A percentile compares a stretch with the other conserved stretches of the same genome.
phyloP scores from a whole-genome alignment of 768 basidiomycete species.

The Baorangia bicolor region DNA sequence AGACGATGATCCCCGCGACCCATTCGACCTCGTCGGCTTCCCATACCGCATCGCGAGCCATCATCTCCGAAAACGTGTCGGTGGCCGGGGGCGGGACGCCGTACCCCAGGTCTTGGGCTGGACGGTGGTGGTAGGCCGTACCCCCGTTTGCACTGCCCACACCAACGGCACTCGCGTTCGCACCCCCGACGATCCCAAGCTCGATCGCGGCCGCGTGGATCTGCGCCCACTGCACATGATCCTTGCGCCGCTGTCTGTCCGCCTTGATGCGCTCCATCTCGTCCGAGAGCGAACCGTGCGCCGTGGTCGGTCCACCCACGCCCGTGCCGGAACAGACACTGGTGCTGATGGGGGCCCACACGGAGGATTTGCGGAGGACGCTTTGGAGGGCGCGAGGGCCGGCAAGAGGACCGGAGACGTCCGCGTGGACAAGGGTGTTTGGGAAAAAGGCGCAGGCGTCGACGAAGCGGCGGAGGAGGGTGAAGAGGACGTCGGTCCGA shows the following conservation, averaged over 20 bases:
- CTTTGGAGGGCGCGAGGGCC: constrained; percentile 59
- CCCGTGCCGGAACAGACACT: neutral
- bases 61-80: constrained; percentile 56
- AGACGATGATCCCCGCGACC: constrained; percentile 61
- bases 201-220: constrained; percentile 66
- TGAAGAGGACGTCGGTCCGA: constrained; percentile 10
- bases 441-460: constrained; percentile 54
- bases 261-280: constrained; percentile 63
- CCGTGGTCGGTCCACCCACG: neutral
- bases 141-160: constrained; percentile 13
- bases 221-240: constrained; percentile 66
- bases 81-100: constrained; percentile 24
- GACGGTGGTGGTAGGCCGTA: constrained; percentile 32
- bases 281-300: constrained; percentile 44
- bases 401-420: constrained; percentile 52
- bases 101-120: constrained; percentile 40
- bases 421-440: constrained; percentile 49
- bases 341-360: constrained; percentile 43
- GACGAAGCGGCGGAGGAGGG: constrained; percentile 46
- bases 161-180: neutral
- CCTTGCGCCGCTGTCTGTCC: constrained; percentile 60
- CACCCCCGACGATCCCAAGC: constrained; percentile 44
- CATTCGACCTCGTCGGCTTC: constrained; percentile 66
- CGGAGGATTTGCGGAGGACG: constrained; percentile 55
- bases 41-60: constrained; percentile 66